These are phyloP conservation scores for Blastomyces gilchristii DNA, from an alignment of 2,329 filamentous ascomycete species.

Conservation along the genomic window DNA sequence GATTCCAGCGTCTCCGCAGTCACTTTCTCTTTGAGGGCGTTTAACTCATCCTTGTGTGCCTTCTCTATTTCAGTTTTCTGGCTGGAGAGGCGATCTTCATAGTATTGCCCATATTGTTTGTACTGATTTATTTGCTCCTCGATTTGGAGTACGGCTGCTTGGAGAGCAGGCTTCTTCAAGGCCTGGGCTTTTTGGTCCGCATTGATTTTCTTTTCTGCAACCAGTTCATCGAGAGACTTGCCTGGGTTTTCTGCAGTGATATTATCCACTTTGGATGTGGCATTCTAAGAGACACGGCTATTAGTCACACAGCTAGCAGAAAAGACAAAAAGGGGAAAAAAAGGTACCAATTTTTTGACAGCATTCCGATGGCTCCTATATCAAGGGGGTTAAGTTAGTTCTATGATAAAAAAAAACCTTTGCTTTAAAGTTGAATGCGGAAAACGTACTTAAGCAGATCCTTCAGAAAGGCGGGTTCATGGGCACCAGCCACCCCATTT, in stretches of 20 bases:
- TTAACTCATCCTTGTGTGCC: conserved; percentile 46
- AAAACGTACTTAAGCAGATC: conserved; percentile 75
- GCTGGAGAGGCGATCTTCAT: conserved; percentile 44
- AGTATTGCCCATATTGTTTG: conserved; percentile 50
- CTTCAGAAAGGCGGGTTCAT: conserved; percentile 70
- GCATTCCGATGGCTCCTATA: conserved; percentile 77
- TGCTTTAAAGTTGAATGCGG: conserved; percentile 9
- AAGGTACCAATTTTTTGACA: conserved; percentile 77
- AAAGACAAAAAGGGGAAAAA: conserved; percentile 15
- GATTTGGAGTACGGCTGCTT: conserved; percentile 45
- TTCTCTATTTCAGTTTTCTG: conserved; percentile 49
- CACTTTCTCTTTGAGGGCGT: conserved; percentile 42
- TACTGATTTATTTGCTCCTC: conserved; percentile 53
- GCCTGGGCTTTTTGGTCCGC: conserved; percentile 53
- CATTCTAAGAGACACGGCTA: conserved; percentile 34
- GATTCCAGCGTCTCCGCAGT: conserved; percentile 39
- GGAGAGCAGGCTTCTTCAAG: conserved; percentile 52
- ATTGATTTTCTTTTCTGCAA: conserved; percentile 54
- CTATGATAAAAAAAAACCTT: conserved; percentile 9
- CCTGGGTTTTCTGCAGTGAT: conserved; percentile 52
- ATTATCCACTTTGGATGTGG: conserved; percentile 49
- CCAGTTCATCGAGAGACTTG: conserved; percentile 52
- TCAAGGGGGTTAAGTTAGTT: conserved; percentile 8
- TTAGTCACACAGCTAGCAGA: neutral
- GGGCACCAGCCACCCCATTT: conserved; percentile 48